phyloP scores from a whole-genome alignment of 345 rosid genomes.

The Boechera stricta region DNA sequence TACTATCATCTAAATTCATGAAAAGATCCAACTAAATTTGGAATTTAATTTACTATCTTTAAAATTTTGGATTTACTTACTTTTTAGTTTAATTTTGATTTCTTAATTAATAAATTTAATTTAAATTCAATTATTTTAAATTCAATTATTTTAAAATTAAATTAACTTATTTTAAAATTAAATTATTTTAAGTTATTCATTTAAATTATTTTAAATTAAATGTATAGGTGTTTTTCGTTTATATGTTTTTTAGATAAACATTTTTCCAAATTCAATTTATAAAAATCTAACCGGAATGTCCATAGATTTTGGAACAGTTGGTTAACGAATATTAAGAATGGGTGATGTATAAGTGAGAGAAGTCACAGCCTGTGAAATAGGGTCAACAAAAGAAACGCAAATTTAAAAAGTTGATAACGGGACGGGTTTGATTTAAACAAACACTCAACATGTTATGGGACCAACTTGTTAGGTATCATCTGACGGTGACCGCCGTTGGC shows the following conservation, averaged over 20 bases:
- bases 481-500: conserved; percentile 33
- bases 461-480: conserved; percentile 39
- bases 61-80: neutral
- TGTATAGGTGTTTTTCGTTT: neutral
- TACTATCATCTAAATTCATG: neutral
- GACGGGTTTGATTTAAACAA: conserved; percentile 37
- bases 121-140: neutral
- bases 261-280: neutral
- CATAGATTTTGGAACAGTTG: neutral
- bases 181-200: too few species aligned
- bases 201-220: neutral
- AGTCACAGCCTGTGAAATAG: conserved; percentile 12
- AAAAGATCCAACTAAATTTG: neutral
- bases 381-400: conserved; percentile 44
- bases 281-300: neutral
- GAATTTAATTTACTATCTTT: neutral
- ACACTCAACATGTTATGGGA: conserved; percentile 28
- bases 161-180: neutral
- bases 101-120: neutral
- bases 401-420: conserved; percentile 5
- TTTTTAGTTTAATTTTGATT: neutral
- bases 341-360: neutral
- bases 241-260: neutral
- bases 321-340: conserved; percentile 3
- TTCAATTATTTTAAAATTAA: too few species aligned